Evolutionary conservation across 2,329 filamentous ascomycete species (phyloP).

Genomic region (Talaromyces sp.): DNA sequence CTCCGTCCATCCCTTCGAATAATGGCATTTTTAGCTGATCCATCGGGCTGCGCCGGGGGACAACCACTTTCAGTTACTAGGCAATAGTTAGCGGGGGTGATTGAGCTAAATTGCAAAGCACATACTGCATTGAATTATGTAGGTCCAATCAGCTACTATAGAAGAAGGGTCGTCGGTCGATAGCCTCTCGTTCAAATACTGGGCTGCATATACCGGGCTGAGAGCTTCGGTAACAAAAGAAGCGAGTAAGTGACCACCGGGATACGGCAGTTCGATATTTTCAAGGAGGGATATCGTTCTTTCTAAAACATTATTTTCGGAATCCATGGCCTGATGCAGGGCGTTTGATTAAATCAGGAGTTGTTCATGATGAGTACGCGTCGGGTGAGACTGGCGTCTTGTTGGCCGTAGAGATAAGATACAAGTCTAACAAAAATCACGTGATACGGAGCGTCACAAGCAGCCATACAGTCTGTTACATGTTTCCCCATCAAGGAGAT

Average conservation of each 20-base stretch:
- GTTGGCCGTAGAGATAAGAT: not conserved
- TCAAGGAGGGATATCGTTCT: not conserved
- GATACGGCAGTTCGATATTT: not conserved
- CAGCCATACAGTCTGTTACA: too few relatives aligned
- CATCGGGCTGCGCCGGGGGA: not conserved
- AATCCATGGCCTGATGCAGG: not conserved
- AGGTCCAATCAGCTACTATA: not conserved
- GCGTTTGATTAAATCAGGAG: not conserved
- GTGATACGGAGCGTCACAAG: too few relatives aligned
- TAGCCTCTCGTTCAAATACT: not conserved
- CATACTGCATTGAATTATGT: not conserved
- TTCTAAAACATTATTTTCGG: not conserved
- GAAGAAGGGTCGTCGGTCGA: not conserved
- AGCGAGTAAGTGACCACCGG: not conserved
- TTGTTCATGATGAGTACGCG: not conserved
- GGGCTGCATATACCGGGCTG: not conserved
- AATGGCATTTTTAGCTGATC: not conserved
- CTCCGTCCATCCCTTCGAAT: not conserved
- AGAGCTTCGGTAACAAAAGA: not conserved
- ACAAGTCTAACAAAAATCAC: too few relatives aligned
- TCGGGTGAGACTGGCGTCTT: not conserved
- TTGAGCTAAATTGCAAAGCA: not conserved
- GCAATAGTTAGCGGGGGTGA: not conserved
- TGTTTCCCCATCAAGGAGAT: too few relatives aligned
- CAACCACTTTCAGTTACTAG: not conserved